Evolutionary conservation across 345 rosid species (phyloP).

Genomic region (Chamaenerion angustifolium): DNA sequence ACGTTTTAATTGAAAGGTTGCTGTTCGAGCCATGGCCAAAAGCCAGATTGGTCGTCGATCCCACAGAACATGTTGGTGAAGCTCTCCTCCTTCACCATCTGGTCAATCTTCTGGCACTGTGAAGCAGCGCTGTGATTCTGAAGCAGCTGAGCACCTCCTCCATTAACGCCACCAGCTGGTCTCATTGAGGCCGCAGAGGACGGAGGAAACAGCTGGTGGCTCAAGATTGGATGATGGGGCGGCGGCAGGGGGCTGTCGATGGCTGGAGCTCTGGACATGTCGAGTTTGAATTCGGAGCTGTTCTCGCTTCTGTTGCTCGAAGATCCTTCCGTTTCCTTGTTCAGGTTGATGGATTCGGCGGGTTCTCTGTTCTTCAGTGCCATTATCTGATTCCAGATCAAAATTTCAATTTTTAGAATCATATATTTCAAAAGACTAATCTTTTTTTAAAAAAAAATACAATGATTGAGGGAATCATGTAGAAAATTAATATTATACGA

Average conservation of each 20-base stretch:
- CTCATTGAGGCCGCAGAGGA: slow-evolving; percentile 6
- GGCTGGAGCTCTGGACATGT: slow-evolving; percentile 58
- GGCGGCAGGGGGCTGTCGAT: slow-evolving; percentile 51
- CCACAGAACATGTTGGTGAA: slow-evolving; percentile 80
- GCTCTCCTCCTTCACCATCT: slow-evolving; percentile 72
- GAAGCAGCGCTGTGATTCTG: not conserved
- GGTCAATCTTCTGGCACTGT: slow-evolving; percentile 17
- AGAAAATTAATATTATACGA: not conserved
- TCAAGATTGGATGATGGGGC: slow-evolving; percentile 14
- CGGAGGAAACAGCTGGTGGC: slow-evolving; percentile 50
- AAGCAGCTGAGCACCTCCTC: not conserved
- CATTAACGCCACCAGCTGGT: slow-evolving; percentile 10
- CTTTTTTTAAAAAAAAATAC: too few relatives aligned
- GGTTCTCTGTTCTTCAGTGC: slow-evolving; percentile 76
- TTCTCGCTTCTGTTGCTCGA: slow-evolving; percentile 89
- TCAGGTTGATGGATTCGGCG: slow-evolving; percentile 74
- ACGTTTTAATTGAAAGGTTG: slow-evolving; percentile 48
- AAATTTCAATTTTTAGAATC: not conserved
- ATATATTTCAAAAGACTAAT: too few relatives aligned
- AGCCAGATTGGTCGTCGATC: slow-evolving; percentile 79
- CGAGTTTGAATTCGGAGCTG: slow-evolving; percentile 77
- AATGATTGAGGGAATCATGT: not conserved
- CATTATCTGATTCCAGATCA: slow-evolving; percentile 63
- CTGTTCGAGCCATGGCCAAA: slow-evolving; percentile 98
- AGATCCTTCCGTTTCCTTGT: slow-evolving; percentile 90